phyloP scores from a whole-genome alignment of 1,284 basidiomycete species.

The Cutaneotrichosporon sp. region DNA sequence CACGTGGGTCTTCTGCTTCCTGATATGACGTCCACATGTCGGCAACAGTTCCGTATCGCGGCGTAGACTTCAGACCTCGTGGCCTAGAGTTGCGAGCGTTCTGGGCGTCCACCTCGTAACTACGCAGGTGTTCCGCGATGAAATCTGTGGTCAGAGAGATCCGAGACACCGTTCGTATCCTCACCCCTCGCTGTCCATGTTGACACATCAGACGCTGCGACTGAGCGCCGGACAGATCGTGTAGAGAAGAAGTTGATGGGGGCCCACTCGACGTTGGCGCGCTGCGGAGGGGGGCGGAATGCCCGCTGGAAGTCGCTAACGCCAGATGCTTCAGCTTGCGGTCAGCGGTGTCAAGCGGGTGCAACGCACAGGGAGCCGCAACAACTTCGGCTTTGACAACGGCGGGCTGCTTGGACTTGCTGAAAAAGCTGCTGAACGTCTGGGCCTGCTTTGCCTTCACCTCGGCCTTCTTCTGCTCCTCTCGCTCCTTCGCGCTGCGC shows the following conservation, averaged over 20 bases:
- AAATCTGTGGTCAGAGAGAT: slow-evolving; percentile 23
- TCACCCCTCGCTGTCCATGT: slow-evolving; percentile 8
- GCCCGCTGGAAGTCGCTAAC: slow-evolving; percentile 24
- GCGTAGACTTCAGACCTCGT: slow-evolving; percentile 35
- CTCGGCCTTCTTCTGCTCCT: slow-evolving; percentile 31
- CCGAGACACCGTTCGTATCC: no score
- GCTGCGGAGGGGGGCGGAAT: slow-evolving; percentile 27
- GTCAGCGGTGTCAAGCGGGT: neutral
- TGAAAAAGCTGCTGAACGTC: slow-evolving; percentile 35
- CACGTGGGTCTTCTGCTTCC: slow-evolving; percentile 42
- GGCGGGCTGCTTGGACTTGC: slow-evolving; percentile 17
- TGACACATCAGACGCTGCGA: neutral
- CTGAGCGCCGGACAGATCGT: neutral
- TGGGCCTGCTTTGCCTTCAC: slow-evolving; percentile 31
- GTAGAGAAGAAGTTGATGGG: slow-evolving; percentile 25
- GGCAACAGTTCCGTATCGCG: slow-evolving; percentile 30
- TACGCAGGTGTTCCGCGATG: slow-evolving; percentile 25
- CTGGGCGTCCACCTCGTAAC: slow-evolving; percentile 7
- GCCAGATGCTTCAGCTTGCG: neutral
- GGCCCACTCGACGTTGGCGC: slow-evolving; percentile 32
- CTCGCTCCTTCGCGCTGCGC: slow-evolving; percentile 31
- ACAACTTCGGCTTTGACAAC: no score
- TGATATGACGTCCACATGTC: slow-evolving; percentile 37
- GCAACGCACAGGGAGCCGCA: slow-evolving; percentile 19
- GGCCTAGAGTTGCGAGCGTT: slow-evolving; percentile 14